A percentile compares a stretch with the other conserved stretches of the same genome.
Evolutionary conservation across 352 stramenopile species (phyloP).

Genomic region (Pythium chondricola): DNA sequence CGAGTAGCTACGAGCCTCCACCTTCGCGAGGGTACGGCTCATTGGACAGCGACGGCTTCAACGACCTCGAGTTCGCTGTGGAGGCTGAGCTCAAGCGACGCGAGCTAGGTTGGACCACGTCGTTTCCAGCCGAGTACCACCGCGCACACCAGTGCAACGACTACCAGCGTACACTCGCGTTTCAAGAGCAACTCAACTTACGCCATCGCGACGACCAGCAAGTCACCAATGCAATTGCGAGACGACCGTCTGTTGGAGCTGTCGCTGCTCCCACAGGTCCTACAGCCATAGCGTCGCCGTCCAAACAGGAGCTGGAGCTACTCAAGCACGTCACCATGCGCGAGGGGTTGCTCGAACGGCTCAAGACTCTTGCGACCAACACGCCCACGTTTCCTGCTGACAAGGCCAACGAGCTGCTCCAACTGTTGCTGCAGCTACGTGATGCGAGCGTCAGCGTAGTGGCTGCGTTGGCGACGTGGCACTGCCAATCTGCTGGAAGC

Average conservation of each 20-base stretch:
- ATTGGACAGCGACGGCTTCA: too few species aligned
- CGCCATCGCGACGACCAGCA: slow-evolving; percentile 18
- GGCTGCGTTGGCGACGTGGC: slow-evolving; percentile 48
- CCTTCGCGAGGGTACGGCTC: too few species aligned
- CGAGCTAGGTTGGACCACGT: slow-evolving; percentile 68
- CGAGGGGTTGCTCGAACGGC: slow-evolving; percentile 46
- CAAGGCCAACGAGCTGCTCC: slow-evolving; percentile 46
- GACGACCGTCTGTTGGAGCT: not conserved
- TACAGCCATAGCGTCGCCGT: slow-evolving; percentile 3
- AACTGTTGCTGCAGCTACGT: slow-evolving; percentile 58
- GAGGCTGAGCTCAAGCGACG: slow-evolving; percentile 33
- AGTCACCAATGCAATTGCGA: slow-evolving; percentile 15
- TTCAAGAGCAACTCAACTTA: slow-evolving; percentile 36
- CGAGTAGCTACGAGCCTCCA: not conserved
- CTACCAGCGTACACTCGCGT: slow-evolving; percentile 56
- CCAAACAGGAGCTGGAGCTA: slow-evolving; percentile 31
- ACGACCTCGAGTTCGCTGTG: not conserved
- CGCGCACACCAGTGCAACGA: slow-evolving; percentile 23
- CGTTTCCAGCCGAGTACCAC: slow-evolving; percentile 61
- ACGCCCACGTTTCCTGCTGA: slow-evolving; percentile 30
- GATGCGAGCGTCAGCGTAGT: slow-evolving; percentile 52
- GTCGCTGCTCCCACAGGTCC: too few species aligned
- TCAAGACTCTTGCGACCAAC: slow-evolving; percentile 31
- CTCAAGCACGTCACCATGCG: slow-evolving; percentile 54
- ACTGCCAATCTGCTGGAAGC: too few species aligned